Base-by-base conservation (phyloP, 2,329 filamentous ascomycete genomes). In the Chlorencoelia australis region DNA sequence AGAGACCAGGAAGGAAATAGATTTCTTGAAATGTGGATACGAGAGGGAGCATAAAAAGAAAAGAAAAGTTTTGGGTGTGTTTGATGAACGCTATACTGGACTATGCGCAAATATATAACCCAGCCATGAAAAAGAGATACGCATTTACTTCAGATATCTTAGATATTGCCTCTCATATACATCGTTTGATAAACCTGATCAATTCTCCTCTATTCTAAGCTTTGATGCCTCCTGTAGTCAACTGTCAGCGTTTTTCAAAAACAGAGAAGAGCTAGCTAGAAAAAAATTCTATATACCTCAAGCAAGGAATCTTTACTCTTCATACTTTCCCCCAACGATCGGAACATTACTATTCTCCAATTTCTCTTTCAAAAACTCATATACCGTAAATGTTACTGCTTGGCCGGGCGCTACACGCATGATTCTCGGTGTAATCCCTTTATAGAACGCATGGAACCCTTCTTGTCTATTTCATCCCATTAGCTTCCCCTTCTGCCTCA, bases 321-420 rank as follows among this genome's bases (percentile, higher is more conserved):
- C 79, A 54, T 73, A 87, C 43, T 69, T 71, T 43, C 71, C 73
- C 32, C 73, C 76, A 13, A 68, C 65, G 30, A 82, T 61, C 25
- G 74, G 64, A 13, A 73, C 58, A 43, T 75, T 71, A 35, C 65
- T 69, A 54, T 63, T 67, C 64, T 88, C 82, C 46, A 88, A 62
- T 61, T 75, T 78, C 42, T 78, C 73, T 64, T 79, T 84, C 42
- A 88, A 63, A 58, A 59, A 86, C 60, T 88, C 82, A 59, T 88
- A 88, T 48, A 88, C 82, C 2, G 75, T 80, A 42, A 80, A 80
- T 3, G 76, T 80, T 37, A 80, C 76, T 40, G 76, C 91, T 68
- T 98, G 91, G 30, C 91, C 91, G 6, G 91, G 91, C 17, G 91
- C 91, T 36, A 98, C 91, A 55, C 91, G 78, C 87, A 96, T 96